Conservation (phyloP, 768 basidiomycete species). For the Asterophora lycoperdoides region DNA sequence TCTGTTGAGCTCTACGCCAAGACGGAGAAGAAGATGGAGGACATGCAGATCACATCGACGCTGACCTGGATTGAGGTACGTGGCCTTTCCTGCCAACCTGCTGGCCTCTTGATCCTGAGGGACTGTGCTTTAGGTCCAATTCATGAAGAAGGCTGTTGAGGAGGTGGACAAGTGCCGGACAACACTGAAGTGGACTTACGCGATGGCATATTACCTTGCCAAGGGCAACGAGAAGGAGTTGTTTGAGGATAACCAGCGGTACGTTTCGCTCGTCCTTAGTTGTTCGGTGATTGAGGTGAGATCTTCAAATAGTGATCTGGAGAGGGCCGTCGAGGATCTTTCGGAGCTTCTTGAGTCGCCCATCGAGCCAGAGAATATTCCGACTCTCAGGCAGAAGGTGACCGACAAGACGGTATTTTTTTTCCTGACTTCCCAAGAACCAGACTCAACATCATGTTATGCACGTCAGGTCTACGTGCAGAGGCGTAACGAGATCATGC, state of each 20-base stretch:
- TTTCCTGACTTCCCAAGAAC: not conserved
- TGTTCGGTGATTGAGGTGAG: not conserved
- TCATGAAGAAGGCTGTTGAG: constrained; percentile 98
- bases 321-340: constrained; percentile 91
- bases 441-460: not conserved
- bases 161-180: constrained; percentile 84
- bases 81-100: not conserved
- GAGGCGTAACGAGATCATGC: constrained; percentile 91
- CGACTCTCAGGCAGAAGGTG: constrained; percentile 81
- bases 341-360: constrained; percentile 92
- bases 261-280: constrained; percentile 13
- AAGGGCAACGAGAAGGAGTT: constrained; percentile 90
- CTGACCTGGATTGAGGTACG: constrained; percentile 94
- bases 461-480: constrained; percentile 78
- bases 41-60: constrained; percentile 91
- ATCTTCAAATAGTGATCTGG: constrained; percentile 87
- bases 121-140: constrained; percentile 54
- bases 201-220: constrained; percentile 96
- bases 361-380: constrained; percentile 80
- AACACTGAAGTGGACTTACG: constrained; percentile 99
- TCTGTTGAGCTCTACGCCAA: constrained; percentile 88
- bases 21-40: constrained; percentile 99
- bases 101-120: not conserved
- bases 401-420: constrained; percentile 84
- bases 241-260: constrained; percentile 97